Evolutionary conservation across 257 asterid genomes (phyloP), one percentile per base, ranked within the genome.

Genomic region (Solanum paucissectum): DNA sequence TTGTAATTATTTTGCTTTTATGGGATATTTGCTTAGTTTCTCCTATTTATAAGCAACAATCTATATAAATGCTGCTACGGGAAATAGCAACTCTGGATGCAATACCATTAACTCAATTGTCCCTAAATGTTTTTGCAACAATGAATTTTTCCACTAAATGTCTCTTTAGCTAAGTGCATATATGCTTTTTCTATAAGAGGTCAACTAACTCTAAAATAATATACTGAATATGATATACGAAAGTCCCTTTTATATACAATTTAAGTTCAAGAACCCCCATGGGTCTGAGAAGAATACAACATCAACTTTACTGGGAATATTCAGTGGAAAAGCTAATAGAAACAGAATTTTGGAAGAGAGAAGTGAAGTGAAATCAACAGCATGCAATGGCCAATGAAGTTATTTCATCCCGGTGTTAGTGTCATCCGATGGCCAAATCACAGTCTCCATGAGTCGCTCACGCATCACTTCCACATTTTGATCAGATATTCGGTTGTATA

Each of bases 391-490:
- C 42, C 42, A 16, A 32, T 29, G 85, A 49, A 36, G n/a, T 84
- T 58, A 68, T 37, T 87, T 94, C 93, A 92, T 73, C 95, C 93
- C 95, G 4, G 93, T 83, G 92, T 90, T 92, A 0, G 96, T 88
- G 90, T 96, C 98, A 75, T 96, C 98, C 2, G 98, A 89, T 7
- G 98, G 98, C 96, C 96, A 95, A 69, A 94, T 91, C 25, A 95
- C 96, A 0, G 98, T 96, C 90, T 96, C 99, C 79, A 90, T 87
- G 5, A 96, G 96, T 60, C 98, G 88, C 81, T 96, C 98, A 7
- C 98, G 96, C 97, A 96, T 93, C 95, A 95, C 89, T 90, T 91
- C 96, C 90, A 96, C 74, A 83, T 96, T 96, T 90, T 96, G 95
- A 68, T 95, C 98, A 4, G 98, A 94, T 77, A 96, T 95, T 94